Conservation (phyloP, 495 filamentous ascomycete species). For the Hypoxylon crocopeplum region DNA sequence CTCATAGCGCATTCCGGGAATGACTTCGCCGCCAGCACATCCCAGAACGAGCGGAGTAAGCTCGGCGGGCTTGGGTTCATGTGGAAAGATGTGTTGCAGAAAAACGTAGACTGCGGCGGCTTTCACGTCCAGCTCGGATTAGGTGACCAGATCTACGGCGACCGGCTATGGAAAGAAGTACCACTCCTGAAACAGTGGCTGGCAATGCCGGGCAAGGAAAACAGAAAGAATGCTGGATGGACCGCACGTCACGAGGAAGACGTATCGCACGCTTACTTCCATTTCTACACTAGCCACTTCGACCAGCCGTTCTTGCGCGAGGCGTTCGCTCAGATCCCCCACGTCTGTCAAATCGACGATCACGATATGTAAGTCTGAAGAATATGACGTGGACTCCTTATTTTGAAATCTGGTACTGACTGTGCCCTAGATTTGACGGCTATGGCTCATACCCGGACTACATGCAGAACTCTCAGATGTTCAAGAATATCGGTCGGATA, state of each 20-base stretch:
- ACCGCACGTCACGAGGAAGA: constrained; percentile 94
- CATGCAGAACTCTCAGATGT: constrained; percentile 96
- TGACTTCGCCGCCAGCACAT: constrained; percentile 88
- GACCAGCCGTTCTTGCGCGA: constrained; percentile 93
- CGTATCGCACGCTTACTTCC: constrained; percentile 94
- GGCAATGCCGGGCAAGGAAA: constrained; percentile 86
- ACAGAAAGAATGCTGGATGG: constrained; percentile 87
- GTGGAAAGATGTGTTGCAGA: constrained; percentile 99
- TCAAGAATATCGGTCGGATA: constrained; percentile 96
- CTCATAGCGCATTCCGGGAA: constrained; percentile 96
- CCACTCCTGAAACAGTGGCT: constrained; percentile 94
- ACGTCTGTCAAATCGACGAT: constrained; percentile 90
- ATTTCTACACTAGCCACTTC: constrained; percentile 97
- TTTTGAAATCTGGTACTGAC: not conserved
- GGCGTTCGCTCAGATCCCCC: constrained; percentile 96
- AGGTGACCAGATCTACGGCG: constrained; percentile 95
- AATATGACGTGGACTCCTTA: not conserved
- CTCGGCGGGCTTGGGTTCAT: constrained; percentile 90
- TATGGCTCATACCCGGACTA: constrained; percentile 97
- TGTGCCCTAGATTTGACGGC: constrained; percentile 80
- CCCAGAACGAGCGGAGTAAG: constrained; percentile 79
- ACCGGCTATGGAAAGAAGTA: constrained; percentile 95
- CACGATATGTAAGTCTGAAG: constrained; percentile 86
- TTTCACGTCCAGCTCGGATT: constrained; percentile 93
- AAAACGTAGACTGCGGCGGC: constrained; percentile 93